Conservation (phyloP, 495 filamentous ascomycete species). For the Penicillium subrubescens region DNA sequence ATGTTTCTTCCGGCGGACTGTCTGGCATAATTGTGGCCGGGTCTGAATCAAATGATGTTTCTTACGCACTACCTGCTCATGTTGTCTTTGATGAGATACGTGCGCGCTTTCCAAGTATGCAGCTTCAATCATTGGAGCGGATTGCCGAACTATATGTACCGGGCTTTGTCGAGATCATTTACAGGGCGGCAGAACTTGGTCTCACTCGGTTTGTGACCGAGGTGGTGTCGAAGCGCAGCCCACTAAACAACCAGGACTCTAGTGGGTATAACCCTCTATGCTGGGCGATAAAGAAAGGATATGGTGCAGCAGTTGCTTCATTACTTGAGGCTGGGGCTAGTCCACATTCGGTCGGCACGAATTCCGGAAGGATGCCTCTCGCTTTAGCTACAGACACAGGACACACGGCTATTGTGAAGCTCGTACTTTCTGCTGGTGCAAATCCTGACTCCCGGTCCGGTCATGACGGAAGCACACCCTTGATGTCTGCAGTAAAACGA, state of each 20-base stretch:
- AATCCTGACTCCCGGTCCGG: not conserved
- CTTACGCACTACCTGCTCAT: not conserved
- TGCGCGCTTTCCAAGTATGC: not conserved
- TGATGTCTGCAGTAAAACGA: not conserved
- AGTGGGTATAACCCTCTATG: not conserved
- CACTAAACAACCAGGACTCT: not conserved
- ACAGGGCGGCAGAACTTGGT: not conserved
- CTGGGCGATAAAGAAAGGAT: not conserved
- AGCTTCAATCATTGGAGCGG: not conserved
- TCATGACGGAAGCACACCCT: not conserved
- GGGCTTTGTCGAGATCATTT: not conserved
- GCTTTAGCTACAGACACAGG: not conserved
- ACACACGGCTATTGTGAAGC: not conserved
- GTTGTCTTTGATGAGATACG: not conserved
- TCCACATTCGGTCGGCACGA: not conserved
- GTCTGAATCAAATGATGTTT: not conserved
- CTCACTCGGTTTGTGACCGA: not conserved
- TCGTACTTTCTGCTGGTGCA: not conserved
- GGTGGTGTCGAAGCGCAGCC: not conserved
- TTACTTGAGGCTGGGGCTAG: not conserved
- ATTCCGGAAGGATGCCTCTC: not conserved
- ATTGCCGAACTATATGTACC: not conserved
- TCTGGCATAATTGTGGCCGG: not conserved
- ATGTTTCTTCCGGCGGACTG: not conserved
- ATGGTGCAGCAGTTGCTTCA: not conserved